phyloP scores from a whole-genome alignment of 345 rosid species.

The Populus deltoides region DNA sequence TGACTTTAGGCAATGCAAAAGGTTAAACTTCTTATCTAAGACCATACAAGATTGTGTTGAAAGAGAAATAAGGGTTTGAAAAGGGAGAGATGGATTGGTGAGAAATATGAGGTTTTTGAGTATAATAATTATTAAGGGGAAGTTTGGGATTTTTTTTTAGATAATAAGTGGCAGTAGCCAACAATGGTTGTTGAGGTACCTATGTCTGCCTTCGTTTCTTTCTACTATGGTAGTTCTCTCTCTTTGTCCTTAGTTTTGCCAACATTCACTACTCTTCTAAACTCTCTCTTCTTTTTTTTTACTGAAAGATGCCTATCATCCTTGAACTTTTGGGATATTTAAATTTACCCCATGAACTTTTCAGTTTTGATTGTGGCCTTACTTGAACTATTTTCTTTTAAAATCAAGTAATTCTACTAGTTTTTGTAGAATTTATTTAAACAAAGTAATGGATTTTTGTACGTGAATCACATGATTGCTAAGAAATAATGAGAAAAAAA shows the following conservation, averaged over 20 bases:
- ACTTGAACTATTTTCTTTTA: neutral
- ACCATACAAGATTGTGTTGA: neutral
- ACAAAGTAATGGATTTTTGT: too few species aligned
- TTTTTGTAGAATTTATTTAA: too few species aligned
- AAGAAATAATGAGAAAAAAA: too few species aligned
- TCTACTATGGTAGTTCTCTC: neutral
- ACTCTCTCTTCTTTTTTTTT: too few species aligned
- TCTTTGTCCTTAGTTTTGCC: neutral
- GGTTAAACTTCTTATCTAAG: neutral
- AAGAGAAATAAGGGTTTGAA: neutral
- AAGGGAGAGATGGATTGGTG: neutral
- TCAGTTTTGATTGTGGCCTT: too few species aligned
- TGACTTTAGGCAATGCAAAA: slow-evolving; percentile 3
- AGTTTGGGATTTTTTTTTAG: neutral
- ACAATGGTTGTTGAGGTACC: neutral
- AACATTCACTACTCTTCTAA: too few species aligned
- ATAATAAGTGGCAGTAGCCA: neutral
- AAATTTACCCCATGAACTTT: neutral
- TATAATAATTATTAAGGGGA: neutral
- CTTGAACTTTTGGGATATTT: neutral
- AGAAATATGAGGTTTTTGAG: neutral
- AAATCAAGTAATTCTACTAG: neutral
- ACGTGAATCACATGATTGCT: too few species aligned
- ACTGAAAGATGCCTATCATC: neutral
- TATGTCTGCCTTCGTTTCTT: too few species aligned